phyloP scores from a whole-genome alignment of 2,329 filamentous ascomycete species.

The Curvularia hawaiiensis region DNA sequence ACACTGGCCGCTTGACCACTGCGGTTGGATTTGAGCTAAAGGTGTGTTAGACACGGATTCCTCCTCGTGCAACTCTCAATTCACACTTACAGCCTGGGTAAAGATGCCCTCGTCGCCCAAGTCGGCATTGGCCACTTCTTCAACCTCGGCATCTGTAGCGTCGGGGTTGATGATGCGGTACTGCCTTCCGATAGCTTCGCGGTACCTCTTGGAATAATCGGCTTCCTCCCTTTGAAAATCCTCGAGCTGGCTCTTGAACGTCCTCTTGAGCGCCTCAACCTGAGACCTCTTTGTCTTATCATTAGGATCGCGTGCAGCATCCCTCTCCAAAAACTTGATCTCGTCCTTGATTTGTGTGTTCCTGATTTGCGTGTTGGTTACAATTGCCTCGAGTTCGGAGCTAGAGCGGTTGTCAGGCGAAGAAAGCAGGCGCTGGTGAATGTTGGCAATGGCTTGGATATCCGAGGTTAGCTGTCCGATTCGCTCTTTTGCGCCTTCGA shows the following conservation, averaged over 20 bases:
- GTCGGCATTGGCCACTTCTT: slow-evolving; percentile 70
- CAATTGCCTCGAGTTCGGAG: slow-evolving; percentile 67
- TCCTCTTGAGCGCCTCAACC: slow-evolving; percentile 70
- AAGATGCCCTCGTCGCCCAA: slow-evolving; percentile 83
- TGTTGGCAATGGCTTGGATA: slow-evolving; percentile 68
- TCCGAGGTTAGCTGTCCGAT: slow-evolving; percentile 70
- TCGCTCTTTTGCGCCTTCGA: slow-evolving; percentile 69
- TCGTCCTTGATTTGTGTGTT: slow-evolving; percentile 73
- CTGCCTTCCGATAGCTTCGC: slow-evolving; percentile 79
- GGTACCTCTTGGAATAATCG: slow-evolving; percentile 71
- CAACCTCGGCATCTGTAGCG: slow-evolving; percentile 74
- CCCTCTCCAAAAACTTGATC: slow-evolving; percentile 75
- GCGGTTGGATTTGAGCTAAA: slow-evolving; percentile 74
- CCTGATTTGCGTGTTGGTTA: slow-evolving; percentile 65
- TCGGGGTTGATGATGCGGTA: slow-evolving; percentile 83
- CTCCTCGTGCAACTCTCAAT: background rate
- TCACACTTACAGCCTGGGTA: slow-evolving; percentile 72
- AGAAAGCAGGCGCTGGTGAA: slow-evolving; percentile 74
- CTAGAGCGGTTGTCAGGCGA: slow-evolving; percentile 63
- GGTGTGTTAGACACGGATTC: slow-evolving; percentile 4
- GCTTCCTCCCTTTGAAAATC: slow-evolving; percentile 74
- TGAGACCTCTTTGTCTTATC: slow-evolving; percentile 73
- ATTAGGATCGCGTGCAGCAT: slow-evolving; percentile 67
- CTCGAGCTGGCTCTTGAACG: slow-evolving; percentile 73
- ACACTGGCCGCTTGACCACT: slow-evolving; percentile 74